Base-by-base conservation (phyloP, 2,329 filamentous ascomycete species). In the Fusarium sp. region DNA sequence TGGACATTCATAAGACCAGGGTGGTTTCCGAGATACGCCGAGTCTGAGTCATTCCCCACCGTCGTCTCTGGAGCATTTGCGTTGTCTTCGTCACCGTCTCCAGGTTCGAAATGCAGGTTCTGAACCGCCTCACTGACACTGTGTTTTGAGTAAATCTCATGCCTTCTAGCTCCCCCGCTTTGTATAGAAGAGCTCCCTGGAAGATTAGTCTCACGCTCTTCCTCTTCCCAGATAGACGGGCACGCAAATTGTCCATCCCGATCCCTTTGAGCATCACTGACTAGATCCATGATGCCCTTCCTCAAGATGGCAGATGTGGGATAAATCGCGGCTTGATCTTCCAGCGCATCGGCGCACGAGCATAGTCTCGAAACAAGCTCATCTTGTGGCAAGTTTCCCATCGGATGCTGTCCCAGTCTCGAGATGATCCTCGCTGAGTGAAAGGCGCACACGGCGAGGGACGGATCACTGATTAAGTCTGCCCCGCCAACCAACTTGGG, bases 341-440 rank as follows among this genome's bases (percentile, higher is more conserved):
- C 50, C 0, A 73, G 18, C 0, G 60, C 65, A 2, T 59, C 50
- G 14, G 40, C 40, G n/a, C 69, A 73, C 1, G 65, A 47, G 0
- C 22, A 38, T 25, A 73, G 13, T 20, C 56, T 40, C 0, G 54
- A 10, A 9, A 71, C 14, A 0, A 73, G 36, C 1, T 65, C 65
- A 1, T 13, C 16, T 8, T 65, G 65, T 1, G 65, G 31, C 31
- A 72, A 62, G 5, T 72, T 50, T 1, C 69, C 65, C 61, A 72
- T 56, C 1, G 69, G 70, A 6, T 50, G 60, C 25, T 72, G 70
- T 27, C 70, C 70, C 4, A 73, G 29, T 1, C 69, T 65, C 13
- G 69, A 73, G 1, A 73, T 73, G 0, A 73, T 61, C 11, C 71
- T 66, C 3, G 71, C 61, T 16, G 71, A 73, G 3, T 73, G 71